Conservation (phyloP, 1,284 basidiomycete species). For the Ustilago shanxiensis region DNA sequence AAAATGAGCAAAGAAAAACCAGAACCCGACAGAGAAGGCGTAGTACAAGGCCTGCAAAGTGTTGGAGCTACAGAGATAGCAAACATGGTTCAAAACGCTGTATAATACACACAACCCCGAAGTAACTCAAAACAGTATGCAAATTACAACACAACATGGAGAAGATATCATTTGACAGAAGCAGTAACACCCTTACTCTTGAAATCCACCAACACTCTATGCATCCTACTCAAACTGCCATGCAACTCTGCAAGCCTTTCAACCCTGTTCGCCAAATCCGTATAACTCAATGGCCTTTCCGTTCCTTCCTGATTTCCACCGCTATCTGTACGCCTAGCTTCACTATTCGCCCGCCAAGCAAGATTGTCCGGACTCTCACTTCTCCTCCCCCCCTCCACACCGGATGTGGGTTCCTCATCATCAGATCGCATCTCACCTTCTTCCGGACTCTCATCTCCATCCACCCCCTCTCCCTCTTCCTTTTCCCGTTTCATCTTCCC, state of each 20-base stretch:
- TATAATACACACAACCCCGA: neutral
- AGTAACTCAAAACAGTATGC: no score
- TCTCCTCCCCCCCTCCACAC: neutral
- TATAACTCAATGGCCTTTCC: conserved; percentile 37
- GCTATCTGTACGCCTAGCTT: neutral
- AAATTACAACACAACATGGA: no score
- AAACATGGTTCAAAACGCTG: conserved; percentile 2
- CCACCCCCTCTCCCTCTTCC: conserved; percentile 14
- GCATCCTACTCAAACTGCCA: conserved; percentile 48
- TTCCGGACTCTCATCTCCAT: conserved; percentile 42
- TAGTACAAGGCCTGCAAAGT: conserved; percentile 69
- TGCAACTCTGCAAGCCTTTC: conserved; percentile 33
- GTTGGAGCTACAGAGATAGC: conserved; percentile 51
- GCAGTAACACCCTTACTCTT: conserved; percentile 21
- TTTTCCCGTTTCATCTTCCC: neutral
- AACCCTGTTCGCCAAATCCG: conserved; percentile 31
- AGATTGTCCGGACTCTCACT: conserved; percentile 41
- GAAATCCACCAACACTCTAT: conserved; percentile 44
- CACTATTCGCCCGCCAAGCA: conserved; percentile 21
- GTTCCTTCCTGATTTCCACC: neutral
- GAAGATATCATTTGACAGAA: neutral
- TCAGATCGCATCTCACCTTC: conserved; percentile 52
- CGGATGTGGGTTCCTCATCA: conserved; percentile 8
- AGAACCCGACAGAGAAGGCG: conserved; percentile 70
- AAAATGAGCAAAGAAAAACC: conserved; percentile 71